A percentile compares a stretch with the other conserved stretches of the same genome.
phyloP scores from a whole-genome alignment of 331 rosid genomes.

The Arachis monticola region DNA sequence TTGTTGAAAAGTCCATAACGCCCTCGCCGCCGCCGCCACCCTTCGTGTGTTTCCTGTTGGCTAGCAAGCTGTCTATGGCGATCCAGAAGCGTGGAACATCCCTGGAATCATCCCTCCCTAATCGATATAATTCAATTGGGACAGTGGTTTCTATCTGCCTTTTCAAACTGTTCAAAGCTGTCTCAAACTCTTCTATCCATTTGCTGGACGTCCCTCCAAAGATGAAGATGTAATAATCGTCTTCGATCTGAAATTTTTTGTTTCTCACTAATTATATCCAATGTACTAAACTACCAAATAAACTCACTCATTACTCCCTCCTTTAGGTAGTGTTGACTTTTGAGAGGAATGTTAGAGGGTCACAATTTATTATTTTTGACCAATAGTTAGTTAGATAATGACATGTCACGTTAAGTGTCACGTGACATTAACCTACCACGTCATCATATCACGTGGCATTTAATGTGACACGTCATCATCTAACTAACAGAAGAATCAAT shows the following conservation, averaged over 20 bases:
- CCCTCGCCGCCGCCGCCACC: not conserved
- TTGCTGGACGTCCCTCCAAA: slow-evolving; percentile 19
- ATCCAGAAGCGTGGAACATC: not conserved
- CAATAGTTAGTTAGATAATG: too few relatives aligned
- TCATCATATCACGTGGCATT: too few relatives aligned
- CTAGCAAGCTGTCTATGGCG: not conserved
- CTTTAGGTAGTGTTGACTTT: too few relatives aligned
- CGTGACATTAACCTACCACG: too few relatives aligned
- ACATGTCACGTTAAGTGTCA: too few relatives aligned
- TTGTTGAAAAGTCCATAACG: not conserved
- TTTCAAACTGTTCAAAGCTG: not conserved
- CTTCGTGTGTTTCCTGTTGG: not conserved
- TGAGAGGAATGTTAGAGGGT: too few relatives aligned
- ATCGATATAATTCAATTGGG: not conserved
- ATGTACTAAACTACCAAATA: too few relatives aligned
- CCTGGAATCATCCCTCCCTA: not conserved
- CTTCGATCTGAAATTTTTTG: slow-evolving; percentile 8
- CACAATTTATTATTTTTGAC: too few relatives aligned
- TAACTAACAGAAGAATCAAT: too few relatives aligned
- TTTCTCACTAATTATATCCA: not conserved
- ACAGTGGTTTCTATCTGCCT: not conserved
- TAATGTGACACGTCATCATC: too few relatives aligned
- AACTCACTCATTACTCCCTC: too few relatives aligned
- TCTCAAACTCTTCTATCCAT: not conserved
- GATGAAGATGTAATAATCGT: not conserved